phyloP scores from a whole-genome alignment of 2,329 filamentous ascomycete genomes.

The Verticillium longisporum region DNA sequence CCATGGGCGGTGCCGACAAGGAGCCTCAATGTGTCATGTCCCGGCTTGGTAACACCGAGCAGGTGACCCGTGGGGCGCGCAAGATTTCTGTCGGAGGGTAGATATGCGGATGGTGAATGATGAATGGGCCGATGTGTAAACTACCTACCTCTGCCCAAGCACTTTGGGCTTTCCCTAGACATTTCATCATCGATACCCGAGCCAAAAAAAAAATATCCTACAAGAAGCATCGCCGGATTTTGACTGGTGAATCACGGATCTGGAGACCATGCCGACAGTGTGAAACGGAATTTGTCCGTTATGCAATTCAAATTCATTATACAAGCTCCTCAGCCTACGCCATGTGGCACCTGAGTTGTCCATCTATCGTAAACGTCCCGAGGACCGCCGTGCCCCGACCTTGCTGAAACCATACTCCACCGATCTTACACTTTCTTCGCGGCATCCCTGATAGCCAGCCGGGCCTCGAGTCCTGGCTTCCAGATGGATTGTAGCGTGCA shows the following conservation, averaged over 20 bases:
- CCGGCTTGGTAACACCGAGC: slow-evolving; percentile 49
- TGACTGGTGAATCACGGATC: not conserved
- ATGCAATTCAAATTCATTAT: not conserved
- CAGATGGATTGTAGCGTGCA: not conserved
- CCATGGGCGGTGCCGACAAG: slow-evolving; percentile 74
- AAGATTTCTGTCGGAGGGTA: slow-evolving; percentile 29
- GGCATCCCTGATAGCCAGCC: not conserved
- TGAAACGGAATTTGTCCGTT: not conserved
- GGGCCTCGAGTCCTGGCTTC: not conserved
- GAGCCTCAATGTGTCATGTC: slow-evolving; percentile 84
- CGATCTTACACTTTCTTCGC: not conserved
- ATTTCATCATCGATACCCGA: not conserved
- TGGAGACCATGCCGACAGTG: no score
- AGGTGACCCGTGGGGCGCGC: slow-evolving; percentile 48
- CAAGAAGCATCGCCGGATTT: not conserved
- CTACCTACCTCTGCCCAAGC: not conserved
- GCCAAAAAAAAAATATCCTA: not conserved
- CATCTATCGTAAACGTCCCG: not conserved
- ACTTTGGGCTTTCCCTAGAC: not conserved
- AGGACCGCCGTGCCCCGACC: not conserved
- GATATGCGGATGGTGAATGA: not conserved
- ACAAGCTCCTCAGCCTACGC: not conserved
- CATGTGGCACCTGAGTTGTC: not conserved
- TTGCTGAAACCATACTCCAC: not conserved
- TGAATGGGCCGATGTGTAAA: not conserved